These are phyloP conservation scores for Phaffia tasmanica DNA, from an alignment of 768 basidiomycete species.

Conservation along the genomic window DNA sequence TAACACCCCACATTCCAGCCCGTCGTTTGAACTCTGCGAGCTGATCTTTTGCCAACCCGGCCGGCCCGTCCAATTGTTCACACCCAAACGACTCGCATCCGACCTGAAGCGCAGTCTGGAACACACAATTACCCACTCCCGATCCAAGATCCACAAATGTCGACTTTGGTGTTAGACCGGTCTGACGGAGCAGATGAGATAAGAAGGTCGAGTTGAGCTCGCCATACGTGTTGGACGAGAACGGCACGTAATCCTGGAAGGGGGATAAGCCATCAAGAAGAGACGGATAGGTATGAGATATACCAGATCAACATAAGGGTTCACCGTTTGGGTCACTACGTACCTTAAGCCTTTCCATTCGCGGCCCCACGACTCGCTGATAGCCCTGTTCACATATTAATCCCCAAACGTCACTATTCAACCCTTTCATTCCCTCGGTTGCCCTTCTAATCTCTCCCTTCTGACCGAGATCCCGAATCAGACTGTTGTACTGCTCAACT, in stretches of 20 bases:
- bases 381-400: conserved; percentile 83
- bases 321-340: neutral
- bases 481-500: conserved; percentile 51
- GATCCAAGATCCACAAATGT: conserved; percentile 75
- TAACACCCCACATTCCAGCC: conserved; percentile 83
- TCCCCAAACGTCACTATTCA: conserved; percentile 58
- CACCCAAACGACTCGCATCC: conserved; percentile 69
- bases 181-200: conserved; percentile 42
- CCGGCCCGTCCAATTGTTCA: conserved; percentile 65
- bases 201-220: conserved; percentile 64
- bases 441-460: conserved; percentile 39
- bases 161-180: conserved; percentile 50
- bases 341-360: conserved; percentile 60
- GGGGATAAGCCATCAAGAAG: neutral
- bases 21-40: conserved; percentile 61
- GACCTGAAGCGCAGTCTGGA: conserved; percentile 66
- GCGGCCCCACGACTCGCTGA: conserved; percentile 82
- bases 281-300: neutral
- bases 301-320: neutral
- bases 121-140: conserved; percentile 73
- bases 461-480: conserved; percentile 50
- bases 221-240: conserved; percentile 64
- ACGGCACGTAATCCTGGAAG: conserved; percentile 55
- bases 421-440: conserved; percentile 36
- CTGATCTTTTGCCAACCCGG: conserved; percentile 66